phyloP scores from a whole-genome alignment of 2,329 filamentous ascomycete species.

The Alternaria atra region DNA sequence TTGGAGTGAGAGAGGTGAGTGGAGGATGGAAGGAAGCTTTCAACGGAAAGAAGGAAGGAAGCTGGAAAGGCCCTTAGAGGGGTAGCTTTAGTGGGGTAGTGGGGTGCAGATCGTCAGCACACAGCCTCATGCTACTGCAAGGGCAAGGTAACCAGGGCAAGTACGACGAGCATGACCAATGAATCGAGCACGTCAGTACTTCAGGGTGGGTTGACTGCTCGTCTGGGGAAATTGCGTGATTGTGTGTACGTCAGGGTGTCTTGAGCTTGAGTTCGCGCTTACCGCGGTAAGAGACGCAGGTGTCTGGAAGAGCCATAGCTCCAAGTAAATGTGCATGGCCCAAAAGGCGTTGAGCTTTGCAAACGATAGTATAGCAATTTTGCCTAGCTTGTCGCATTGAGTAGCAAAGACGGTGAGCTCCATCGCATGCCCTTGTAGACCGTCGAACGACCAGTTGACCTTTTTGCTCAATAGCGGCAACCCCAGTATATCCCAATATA shows the following conservation, averaged over 20 bases:
- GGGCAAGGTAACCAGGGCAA: conserved; percentile 19
- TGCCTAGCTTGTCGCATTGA: background rate
- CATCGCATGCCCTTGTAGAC: background rate
- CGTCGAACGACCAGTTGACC: background rate
- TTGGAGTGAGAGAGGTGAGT: conserved; percentile 15
- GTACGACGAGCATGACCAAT: conserved; percentile 18
- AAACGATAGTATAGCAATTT: background rate
- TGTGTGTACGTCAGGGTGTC: conserved; percentile 9
- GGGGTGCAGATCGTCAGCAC: conserved; percentile 23
- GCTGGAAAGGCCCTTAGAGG: conserved; percentile 10
- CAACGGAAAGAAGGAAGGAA: conserved; percentile 10
- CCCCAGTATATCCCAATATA: background rate
- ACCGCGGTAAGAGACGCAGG: background rate
- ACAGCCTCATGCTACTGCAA: conserved; percentile 28
- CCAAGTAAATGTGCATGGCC: background rate
- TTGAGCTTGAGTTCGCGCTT: conserved; percentile 2
- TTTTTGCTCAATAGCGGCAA: background rate
- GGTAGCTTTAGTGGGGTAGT: conserved; percentile 23
- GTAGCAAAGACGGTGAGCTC: background rate
- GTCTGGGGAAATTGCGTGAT: conserved; percentile 23
- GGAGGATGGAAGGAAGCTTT: conserved; percentile 10
- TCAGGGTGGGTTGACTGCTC: conserved; percentile 1
- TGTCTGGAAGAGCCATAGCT: background rate
- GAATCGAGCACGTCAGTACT: conserved; percentile 12
- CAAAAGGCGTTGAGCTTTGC: background rate